These are phyloP conservation scores for Cymbopogon flexuosus DNA, from an alignment of 202 grass and related monocot genomes.

Conservation along the genomic window DNA sequence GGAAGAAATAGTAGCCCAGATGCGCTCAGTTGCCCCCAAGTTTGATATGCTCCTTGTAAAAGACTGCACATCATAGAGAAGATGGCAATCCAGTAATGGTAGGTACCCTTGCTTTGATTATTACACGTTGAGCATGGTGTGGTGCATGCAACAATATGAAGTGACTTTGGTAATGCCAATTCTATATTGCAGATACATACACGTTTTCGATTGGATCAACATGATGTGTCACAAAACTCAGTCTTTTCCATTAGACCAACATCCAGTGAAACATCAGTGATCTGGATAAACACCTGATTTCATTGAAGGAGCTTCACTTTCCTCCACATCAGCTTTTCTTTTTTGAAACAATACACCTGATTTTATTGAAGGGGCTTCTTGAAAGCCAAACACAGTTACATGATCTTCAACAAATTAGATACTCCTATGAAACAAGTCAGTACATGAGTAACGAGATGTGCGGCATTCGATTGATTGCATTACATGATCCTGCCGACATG, in stretches of 20 bases:
- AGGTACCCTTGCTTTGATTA: not conserved
- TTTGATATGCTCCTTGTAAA: slow-evolving; percentile 4
- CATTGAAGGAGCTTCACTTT: too few relatives aligned
- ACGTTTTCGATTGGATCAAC: not conserved
- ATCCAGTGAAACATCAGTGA: not conserved
- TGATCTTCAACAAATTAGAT: too few relatives aligned
- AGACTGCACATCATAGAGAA: not conserved
- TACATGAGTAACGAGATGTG: too few relatives aligned
- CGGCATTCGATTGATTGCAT: too few relatives aligned
- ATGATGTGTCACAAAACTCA: not conserved
- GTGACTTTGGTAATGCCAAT: not conserved
- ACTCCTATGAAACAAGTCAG: too few relatives aligned
- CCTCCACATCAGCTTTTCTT: too few relatives aligned
- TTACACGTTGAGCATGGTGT: not conserved
- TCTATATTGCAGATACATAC: not conserved
- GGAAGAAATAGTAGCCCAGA: slow-evolving; percentile 19
- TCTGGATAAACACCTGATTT: not conserved
- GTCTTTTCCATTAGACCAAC: not conserved
- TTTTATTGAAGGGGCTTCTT: too few relatives aligned
- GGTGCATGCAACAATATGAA: not conserved
- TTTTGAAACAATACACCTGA: too few relatives aligned
- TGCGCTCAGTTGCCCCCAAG: slow-evolving; percentile 51
- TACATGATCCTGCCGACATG: too few relatives aligned
- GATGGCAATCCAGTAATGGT: not conserved
- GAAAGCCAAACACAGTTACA: too few relatives aligned